Conservation (phyloP, 495 filamentous ascomycete species). For the Podospora pseudocomata region DNA sequence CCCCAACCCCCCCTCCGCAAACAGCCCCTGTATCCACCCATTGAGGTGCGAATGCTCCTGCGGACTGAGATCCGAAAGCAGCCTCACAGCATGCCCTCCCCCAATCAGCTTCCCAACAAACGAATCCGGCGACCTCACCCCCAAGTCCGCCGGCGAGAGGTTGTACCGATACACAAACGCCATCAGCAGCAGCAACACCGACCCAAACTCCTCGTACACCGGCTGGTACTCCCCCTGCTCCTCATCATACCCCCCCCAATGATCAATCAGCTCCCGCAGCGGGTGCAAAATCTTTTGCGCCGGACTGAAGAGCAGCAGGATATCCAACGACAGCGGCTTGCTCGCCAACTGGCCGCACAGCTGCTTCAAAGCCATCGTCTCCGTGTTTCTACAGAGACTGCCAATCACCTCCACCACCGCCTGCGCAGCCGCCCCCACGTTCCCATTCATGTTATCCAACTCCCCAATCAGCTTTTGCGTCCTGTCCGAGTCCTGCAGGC, state of each 20-base stretch:
- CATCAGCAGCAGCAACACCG: conserved; percentile 76
- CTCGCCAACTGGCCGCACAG: conserved; percentile 77
- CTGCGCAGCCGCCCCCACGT: conserved; percentile 82
- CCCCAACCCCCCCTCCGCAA: conserved; percentile 64
- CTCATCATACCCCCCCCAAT: conserved; percentile 82
- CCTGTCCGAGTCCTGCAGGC: conserved; percentile 63
- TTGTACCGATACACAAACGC: conserved; percentile 82
- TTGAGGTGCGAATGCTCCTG: conserved; percentile 74
- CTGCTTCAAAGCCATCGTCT: conserved; percentile 85
- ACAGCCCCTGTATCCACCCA: conserved; percentile 84
- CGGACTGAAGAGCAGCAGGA: conserved; percentile 80
- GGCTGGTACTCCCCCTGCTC: conserved; percentile 94
- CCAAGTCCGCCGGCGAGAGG: conserved; percentile 65
- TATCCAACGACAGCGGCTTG: conserved; percentile 75
- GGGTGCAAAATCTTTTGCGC: conserved; percentile 73
- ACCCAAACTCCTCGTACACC: conserved; percentile 94
- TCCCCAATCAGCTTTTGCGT: conserved; percentile 72
- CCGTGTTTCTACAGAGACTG: conserved; percentile 72
- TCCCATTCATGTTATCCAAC: conserved; percentile 90
- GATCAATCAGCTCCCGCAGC: conserved; percentile 78
- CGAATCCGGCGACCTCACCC: conserved; percentile 54
- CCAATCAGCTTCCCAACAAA: conserved; percentile 78
- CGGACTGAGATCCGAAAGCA: conserved; percentile 62
- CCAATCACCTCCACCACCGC: conserved; percentile 80
- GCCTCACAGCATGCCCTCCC: conserved; percentile 56